A percentile compares a stretch with the other conserved stretches of the same genome.
These are phyloP conservation scores for Salvia sclarea DNA, from an alignment of 305 asterid genomes.

Conservation along the genomic window DNA sequence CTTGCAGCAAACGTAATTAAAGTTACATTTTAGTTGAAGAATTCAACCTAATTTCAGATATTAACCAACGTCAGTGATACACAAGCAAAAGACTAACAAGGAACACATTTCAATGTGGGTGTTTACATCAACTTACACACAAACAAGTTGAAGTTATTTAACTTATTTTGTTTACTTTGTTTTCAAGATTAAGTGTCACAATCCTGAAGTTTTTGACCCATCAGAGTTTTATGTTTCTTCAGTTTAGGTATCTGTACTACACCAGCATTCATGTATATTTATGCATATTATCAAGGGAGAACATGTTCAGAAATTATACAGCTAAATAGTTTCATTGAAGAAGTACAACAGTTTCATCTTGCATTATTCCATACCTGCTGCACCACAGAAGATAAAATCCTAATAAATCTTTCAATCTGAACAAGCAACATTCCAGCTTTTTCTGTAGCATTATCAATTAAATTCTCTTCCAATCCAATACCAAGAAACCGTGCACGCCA, in stretches of 20 bases:
- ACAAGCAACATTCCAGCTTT: conserved; percentile 84
- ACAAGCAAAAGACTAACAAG: not conserved
- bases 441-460: conserved; percentile 81
- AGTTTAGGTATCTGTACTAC: not conserved
- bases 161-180: not conserved
- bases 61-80: conserved; percentile 9
- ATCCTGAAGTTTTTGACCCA: conserved; percentile 16
- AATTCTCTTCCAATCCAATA: conserved; percentile 83
- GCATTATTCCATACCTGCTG: conserved; percentile 66
- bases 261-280: conserved; percentile 3
- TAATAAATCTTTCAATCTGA: conserved; percentile 74
- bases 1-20: conserved; percentile 3
- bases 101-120: not conserved
- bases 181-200: conserved; percentile 9
- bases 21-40: conserved; percentile 3
- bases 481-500: conserved; percentile 89
- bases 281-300: not conserved
- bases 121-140: not conserved
- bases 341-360: conserved; percentile 3
- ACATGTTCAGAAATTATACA: conserved; percentile 6
- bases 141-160: too few relatives aligned
- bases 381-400: conserved; percentile 79
- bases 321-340: conserved; percentile 11
- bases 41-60: conserved; percentile 3
- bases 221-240: not conserved